phyloP scores from a whole-genome alignment of 2,329 filamentous ascomycete species.

The Epichloe scottii region DNA sequence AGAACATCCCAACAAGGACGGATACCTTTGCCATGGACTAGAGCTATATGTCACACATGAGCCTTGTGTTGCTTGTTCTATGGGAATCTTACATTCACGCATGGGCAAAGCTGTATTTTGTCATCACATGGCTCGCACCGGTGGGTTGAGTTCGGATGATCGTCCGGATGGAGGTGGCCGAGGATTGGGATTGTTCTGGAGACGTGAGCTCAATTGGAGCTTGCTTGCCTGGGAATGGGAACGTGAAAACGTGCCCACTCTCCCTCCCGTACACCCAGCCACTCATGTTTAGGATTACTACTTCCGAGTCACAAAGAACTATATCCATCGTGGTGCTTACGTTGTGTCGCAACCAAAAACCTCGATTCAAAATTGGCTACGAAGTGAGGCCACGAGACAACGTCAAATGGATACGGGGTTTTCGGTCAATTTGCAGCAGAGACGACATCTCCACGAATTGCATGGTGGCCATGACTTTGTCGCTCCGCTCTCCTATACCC shows the following conservation, averaged over 20 bases:
- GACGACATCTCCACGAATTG: background rate
- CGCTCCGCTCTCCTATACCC: background rate
- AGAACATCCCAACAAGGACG: conserved; percentile 57
- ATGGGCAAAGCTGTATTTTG: conserved; percentile 79
- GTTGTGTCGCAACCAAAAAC: background rate
- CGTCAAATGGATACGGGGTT: background rate
- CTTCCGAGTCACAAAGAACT: conserved; percentile 26
- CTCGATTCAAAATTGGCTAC: background rate
- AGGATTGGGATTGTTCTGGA: conserved; percentile 58
- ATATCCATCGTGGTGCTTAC: conserved; percentile 9
- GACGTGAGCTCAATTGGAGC: conserved; percentile 76
- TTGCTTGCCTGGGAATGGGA: conserved; percentile 70
- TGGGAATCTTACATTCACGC: conserved; percentile 89
- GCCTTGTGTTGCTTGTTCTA: conserved; percentile 91
- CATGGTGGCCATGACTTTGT: background rate
- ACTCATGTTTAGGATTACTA: conserved; percentile 38
- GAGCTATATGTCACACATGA: conserved; percentile 94
- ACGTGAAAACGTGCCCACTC: conserved; percentile 26
- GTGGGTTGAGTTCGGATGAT: conserved; percentile 70
- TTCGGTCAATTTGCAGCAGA: background rate
- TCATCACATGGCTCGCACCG: conserved; percentile 65
- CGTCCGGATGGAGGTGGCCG: conserved; percentile 42
- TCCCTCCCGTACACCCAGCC: conserved; percentile 32
- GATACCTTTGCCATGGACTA: conserved; percentile 87
- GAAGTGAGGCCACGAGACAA: background rate